Evolutionary conservation across 208 protist genomes (phyloP), one percentile per base, ranked within the genome.

Genomic region (Acanthamoeba culbertsoni): DNA sequence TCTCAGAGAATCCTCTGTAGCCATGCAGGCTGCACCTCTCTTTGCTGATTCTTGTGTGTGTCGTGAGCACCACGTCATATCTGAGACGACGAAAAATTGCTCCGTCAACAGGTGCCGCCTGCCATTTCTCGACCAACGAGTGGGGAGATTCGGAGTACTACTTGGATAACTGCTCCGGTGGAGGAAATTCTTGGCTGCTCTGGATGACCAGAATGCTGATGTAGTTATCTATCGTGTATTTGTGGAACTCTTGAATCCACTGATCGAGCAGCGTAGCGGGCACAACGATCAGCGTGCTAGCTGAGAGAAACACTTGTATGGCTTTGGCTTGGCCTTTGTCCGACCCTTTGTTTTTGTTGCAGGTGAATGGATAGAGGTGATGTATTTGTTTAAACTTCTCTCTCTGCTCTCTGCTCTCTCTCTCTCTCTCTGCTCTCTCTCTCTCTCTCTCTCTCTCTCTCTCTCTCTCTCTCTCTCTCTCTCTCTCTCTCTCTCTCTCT

Each of bases 41-140:
- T n/a, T 93, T 95, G 71, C 88, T 91, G 18, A 93, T 42, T 40
- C 63, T 33, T n/a, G 46, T 43, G 65, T 94, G 92, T 23, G 94
- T 68, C 1, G 93, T 55, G 23, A 95, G 31, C 35, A 95, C 62
- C 18, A 95, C 71, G 55, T 95, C 91, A 73, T 94, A 95, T n/a
- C 73, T 84, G 43, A 4, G n/a, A 14, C 7, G 23, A 28, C 12
- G 26, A 51, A 6, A 16, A 14, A n/a, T n/a, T n/a, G n/a, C n/a
- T n/a, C n/a, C n/a, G n/a, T n/a, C n/a, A n/a, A n/a, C n/a, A n/a
- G n/a, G n/a, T n/a, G n/a, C n/a, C n/a, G n/a, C n/a, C n/a, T n/a
- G n/a, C n/a, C n/a, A n/a, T n/a, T n/a, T n/a, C n/a, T n/a, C n/a
- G n/a, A n/a, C n/a, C n/a, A n/a, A n/a, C n/a, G n/a, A n/a, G n/a